These are phyloP conservation scores for Pilobolus umbonatus DNA, from an alignment of 192 early-diverging fungal species.

Conservation along the genomic window DNA sequence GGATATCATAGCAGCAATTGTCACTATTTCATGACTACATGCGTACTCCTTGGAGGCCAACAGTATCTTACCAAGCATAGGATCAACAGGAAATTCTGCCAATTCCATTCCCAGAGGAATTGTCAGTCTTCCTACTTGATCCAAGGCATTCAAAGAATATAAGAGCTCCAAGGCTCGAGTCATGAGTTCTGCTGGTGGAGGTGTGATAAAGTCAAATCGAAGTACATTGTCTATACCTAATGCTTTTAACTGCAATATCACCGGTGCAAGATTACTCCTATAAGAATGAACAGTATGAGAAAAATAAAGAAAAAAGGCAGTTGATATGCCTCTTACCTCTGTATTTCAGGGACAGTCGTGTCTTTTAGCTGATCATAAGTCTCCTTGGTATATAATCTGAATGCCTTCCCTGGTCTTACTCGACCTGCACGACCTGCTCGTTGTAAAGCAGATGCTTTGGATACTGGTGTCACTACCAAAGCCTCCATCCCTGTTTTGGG, in stretches of 20 bases:
- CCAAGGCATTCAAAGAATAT: conserved; percentile 68
- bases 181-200: conserved; percentile 70
- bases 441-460: conserved; percentile 92
- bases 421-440: conserved; percentile 92
- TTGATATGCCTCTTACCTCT: too few relatives aligned
- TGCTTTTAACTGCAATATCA: conserved; percentile 73
- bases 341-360: conserved; percentile 92
- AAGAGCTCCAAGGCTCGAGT: conserved; percentile 66
- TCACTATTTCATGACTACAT: conserved; percentile 70
- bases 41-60: conserved; percentile 55
- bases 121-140: conserved; percentile 64
- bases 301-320: not conserved
- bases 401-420: conserved; percentile 84
- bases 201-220: conserved; percentile 72
- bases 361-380: conserved; percentile 75
- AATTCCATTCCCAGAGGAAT: conserved; percentile 65
- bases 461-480: conserved; percentile 82
- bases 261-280: conserved; percentile 62
- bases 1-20: conserved; percentile 75
- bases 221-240: conserved; percentile 79
- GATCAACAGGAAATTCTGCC: conserved; percentile 75
- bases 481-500: conserved; percentile 91
- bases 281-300: too few relatives aligned
- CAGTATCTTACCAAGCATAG: conserved; percentile 61
- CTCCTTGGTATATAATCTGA: conserved; percentile 84